Evolutionary conservation across 176 grass and related monocot genomes (phyloP), one percentile per base, ranked within the genome.

Genomic region (Oryza nivara): DNA sequence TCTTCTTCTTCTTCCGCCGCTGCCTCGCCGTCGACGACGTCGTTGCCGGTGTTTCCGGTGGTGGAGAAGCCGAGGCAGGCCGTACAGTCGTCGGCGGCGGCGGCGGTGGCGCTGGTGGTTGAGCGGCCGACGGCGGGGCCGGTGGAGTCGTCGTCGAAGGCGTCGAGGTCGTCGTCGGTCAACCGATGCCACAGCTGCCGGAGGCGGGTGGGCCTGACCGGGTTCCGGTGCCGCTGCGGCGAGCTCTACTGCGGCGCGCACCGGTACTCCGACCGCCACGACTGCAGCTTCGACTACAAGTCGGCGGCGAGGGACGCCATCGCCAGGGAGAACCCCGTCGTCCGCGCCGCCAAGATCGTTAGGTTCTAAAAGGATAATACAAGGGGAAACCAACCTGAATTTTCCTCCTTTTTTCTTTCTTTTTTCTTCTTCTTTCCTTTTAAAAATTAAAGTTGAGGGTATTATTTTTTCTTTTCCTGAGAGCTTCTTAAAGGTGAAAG

Each of bases 201-300:
- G 64, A 93, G 89, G 84, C 84, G 91, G 1, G 96, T 98, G 5
- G 93, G 96, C 3, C 88, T 98, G 6, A 92, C 88, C 12, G 96
- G 96, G 6, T 94, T 94, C 89, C 88, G 86, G 17, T 98, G 96
- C 83, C 93, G 96, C 6, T 98, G 96, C 77, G 93, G 93, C 16
- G 91, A 98, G 48, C 86, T 96, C 40, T 98, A 91, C 83, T 98
- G 96, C 86, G 91, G 89, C 77, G 61, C 92, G 78, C 96, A 98
- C 88, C 93, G 96, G 12, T 98, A 98, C 88, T 95, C 96, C 19
- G 96, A 98, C 83, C 89, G 89, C 9, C 96, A 98, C 81, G 89
- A 78, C 12, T 98, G 96, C 86, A 68, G 83, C 88, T 98, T 19
- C 77, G 93, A 98, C 76, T 98, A 98, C 88, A 95, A 91, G 86